Evolutionary conservation across 805 yeast genomes (phyloP), one percentile per base, ranked within the genome.

Genomic region (Groenewaldozyma tartarivorans): DNA sequence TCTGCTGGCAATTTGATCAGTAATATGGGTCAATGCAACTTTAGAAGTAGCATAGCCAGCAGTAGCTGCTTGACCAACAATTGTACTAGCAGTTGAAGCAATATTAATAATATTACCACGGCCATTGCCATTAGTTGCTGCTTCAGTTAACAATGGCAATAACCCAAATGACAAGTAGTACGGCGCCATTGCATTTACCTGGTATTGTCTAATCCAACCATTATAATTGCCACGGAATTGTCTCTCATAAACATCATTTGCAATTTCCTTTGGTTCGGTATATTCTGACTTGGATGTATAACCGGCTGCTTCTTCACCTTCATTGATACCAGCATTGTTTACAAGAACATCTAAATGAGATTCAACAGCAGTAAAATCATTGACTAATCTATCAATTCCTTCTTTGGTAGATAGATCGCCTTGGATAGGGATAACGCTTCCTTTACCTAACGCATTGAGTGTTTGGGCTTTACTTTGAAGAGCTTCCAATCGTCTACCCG

Each of bases 1-100:
- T 48, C 72, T 71, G 36, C 67, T 43, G 2, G 81, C 77, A 49
- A 75, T 62, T 45, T 63, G 60, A 55, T 71, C 74, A 30, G 79
- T 77, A 59, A 75, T 50, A 53, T 74, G 79, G 27, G 71, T 58
- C 3, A 74, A 72, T 40, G 77, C 81, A 13, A 79, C 75, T 50
- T 75, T 75, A 11, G 80, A 74, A 19, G 80, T 75, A 41, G 67
- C 52, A 54, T 75, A 75, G 2, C 80, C 79, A 48, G 70, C 75
- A 6, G 74, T 63, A 13, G 64, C 63, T 42, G 62, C 64, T 3
- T 50, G 52, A n/a, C 57, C 48, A 18, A 68, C 57, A 7, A 62
- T 53, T 16, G 67, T 31, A 2, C 75, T 70, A 0, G 76, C 74
- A 36, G 73, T 66, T 1, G 81, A 76, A 1, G 78, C 71, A 69